These are phyloP conservation scores for Podila epicladia DNA, from an alignment of 192 early-diverging fungal genomes.

Conservation along the genomic window DNA sequence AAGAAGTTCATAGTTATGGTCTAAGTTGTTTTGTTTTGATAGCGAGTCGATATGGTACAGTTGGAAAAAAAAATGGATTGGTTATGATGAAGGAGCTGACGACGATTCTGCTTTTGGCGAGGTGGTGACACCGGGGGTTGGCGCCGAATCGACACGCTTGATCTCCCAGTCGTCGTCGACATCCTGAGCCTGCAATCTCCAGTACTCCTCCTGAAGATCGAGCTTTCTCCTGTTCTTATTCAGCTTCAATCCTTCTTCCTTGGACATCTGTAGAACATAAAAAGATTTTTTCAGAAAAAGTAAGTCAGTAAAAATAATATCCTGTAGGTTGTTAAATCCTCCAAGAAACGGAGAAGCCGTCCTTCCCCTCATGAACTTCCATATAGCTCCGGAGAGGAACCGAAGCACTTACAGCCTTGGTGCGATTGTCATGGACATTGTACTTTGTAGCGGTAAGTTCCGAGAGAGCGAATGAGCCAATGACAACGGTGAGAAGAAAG, in stretches of 20 bases:
- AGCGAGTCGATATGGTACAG: too few relatives aligned
- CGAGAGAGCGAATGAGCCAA: conserved; percentile 75
- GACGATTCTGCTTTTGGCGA: conserved; percentile 9
- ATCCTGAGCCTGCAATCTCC: conserved; percentile 53
- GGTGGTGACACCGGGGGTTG: conserved; percentile 38
- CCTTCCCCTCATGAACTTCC: too few relatives aligned
- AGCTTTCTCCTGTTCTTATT: conserved; percentile 65
- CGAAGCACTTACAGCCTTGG: conserved; percentile 49
- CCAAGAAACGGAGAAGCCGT: too few relatives aligned
- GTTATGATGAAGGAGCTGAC: too few relatives aligned
- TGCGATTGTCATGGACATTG: conserved; percentile 74
- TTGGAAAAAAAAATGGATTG: too few relatives aligned
- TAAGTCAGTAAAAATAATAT: not conserved
- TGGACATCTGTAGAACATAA: conserved; percentile 47
- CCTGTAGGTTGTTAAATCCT: too few relatives aligned
- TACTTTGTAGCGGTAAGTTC: conserved; percentile 80
- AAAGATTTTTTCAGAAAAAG: not conserved
- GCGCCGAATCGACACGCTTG: conserved; percentile 33
- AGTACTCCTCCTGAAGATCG: conserved; percentile 80
- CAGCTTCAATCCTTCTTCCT: conserved; percentile 65
- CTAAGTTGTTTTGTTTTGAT: too few relatives aligned
- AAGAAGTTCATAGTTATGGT: not conserved
- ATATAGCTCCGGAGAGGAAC: not conserved
- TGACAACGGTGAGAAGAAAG: conserved; percentile 73
- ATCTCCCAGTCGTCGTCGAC: conserved; percentile 49